Conservation (phyloP, 768 basidiomycete genomes). For the Brasilioporus rufonigricans region DNA sequence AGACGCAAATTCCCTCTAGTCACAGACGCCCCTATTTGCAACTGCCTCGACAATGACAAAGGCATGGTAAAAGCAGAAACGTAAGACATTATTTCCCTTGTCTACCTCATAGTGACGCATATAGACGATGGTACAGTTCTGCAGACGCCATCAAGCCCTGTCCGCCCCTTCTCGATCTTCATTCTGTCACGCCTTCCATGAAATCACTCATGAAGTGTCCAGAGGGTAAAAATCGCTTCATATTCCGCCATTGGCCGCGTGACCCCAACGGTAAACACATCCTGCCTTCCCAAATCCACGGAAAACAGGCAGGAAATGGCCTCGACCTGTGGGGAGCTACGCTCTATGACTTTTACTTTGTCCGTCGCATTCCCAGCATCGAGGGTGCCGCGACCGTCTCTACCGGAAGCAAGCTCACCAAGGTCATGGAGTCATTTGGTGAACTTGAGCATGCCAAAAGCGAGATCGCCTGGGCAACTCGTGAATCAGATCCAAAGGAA, state of each 20-base stretch:
- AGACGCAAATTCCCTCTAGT: conserved; percentile 22
- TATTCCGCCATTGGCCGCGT: conserved; percentile 28
- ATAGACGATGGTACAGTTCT: not conserved
- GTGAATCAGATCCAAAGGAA: conserved; percentile 20
- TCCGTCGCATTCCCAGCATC: conserved; percentile 4
- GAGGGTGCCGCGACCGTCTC: not conserved
- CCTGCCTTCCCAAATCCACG: conserved; percentile 2
- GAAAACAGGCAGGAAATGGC: conserved; percentile 23
- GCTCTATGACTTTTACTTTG: conserved; percentile 29
- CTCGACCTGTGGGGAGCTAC: conserved; percentile 28
- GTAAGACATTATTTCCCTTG: not conserved
- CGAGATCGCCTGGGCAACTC: conserved; percentile 20
- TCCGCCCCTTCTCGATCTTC: conserved; percentile 6
- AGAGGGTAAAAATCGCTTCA: conserved; percentile 5
- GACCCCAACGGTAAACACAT: conserved; percentile 24
- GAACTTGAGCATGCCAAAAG: conserved; percentile 18
- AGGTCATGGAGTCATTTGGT: conserved; percentile 14
- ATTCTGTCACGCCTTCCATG: not conserved
- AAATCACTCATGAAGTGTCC: not conserved
- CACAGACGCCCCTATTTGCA: conserved; percentile 13
- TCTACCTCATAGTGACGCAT: not conserved
- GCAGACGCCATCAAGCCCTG: not conserved
- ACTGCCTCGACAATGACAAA: not conserved
- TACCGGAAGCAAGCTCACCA: conserved; percentile 23
- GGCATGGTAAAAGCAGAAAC: not conserved